Evolutionary conservation across 2,329 filamentous ascomycete species (phyloP), one percentile per base, ranked within the genome.

Genomic region (Ampelomyces quisqualis): DNA sequence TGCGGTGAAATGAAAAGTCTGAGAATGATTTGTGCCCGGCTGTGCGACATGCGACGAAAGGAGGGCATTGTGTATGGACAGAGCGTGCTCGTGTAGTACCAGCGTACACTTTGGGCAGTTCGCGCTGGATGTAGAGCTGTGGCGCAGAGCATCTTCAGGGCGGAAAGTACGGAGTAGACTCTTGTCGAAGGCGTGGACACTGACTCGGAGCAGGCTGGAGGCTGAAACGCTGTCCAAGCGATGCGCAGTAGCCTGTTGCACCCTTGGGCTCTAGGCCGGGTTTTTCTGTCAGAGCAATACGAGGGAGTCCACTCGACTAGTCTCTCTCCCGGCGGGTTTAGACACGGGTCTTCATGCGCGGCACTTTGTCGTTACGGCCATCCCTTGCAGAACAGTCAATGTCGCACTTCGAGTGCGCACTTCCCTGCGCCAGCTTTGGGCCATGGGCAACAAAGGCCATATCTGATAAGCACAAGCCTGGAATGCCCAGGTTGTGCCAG

Each of bases 1-100:
- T 53, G 71, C 71, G 51, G 74, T 84, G 17, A 82, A 80, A 65
- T 82, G 62, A 70, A 47, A 41, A 21, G 34, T 47, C n/a, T 19
- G 34, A 40, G 24, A 39, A 46, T 21, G 56, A 59, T 60, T 58
- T 56, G 55, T 63, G 56, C 47, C 37, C 38, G 43, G 34, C 49
- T 57, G 62, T 59, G 49, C 54, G 40, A 64, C 55, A 42, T 30
- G 27, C 32, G n/a, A n/a, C n/a, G 35, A 34, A 32, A 44, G 55
- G 61, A 47, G 46, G 42, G 63, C 58, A 49, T 34, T 18, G 35
- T 45, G 57, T 54, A 50, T 53, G 46, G 49, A 53, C 49, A 34
- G 33, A 39, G 38, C 34, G 41, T 51, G 45, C 41, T 21, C 21
- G 32, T 14, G 36, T 47, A 33, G 51, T 46, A 46, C 42, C 51